phyloP scores from a whole-genome alignment of 345 rosid species.

The Cochlearia excelsa region DNA sequence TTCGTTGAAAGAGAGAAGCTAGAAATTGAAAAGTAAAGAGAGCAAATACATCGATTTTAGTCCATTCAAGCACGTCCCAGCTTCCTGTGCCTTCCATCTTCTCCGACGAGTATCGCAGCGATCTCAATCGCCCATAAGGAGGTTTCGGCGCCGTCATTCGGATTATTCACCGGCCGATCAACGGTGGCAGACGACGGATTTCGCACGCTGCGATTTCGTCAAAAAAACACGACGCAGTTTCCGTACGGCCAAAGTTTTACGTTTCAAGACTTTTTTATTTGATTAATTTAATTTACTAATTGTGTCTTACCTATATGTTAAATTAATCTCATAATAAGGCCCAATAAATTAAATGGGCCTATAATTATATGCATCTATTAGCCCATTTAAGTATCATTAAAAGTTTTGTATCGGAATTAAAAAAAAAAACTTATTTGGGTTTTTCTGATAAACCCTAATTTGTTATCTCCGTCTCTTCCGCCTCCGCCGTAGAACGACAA shows the following conservation, averaged over 20 bases:
- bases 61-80: conserved; percentile 91
- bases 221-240: conserved; percentile 36
- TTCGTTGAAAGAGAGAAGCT: neutral
- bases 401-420: no score
- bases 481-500: conserved; percentile 12
- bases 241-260: conserved; percentile 24
- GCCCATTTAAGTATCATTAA: no score
- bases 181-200: conserved; percentile 34
- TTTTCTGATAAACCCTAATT: no score
- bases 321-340: no score
- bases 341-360: no score
- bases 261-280: conserved; percentile 5
- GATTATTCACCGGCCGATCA: conserved; percentile 19
- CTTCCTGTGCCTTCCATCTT: conserved; percentile 72
- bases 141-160: conserved; percentile 52
- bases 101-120: conserved; percentile 55
- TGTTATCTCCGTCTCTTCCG: neutral
- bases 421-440: no score
- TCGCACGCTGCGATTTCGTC: conserved; percentile 38
- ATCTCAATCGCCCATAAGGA: conserved; percentile 38
- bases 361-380: no score
- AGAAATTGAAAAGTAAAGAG: conserved; percentile 22
- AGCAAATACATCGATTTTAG: conserved; percentile 54
- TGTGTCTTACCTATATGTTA: no score
- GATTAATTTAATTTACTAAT: neutral